Evolutionary conservation across 148 eudicot species (phyloP).

Genomic region (Talinum fruticosum): DNA sequence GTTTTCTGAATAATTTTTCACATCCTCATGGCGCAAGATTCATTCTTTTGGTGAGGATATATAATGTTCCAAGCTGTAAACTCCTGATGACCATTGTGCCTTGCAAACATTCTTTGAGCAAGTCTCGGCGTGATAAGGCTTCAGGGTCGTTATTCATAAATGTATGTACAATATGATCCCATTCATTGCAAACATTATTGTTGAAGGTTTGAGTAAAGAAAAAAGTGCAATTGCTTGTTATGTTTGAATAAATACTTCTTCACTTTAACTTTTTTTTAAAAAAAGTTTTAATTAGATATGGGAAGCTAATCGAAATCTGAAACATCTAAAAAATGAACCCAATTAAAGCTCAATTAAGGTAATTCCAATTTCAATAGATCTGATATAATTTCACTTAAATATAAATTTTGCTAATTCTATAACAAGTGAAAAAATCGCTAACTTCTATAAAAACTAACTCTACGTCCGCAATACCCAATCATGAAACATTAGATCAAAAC

Average conservation of each 20-base stretch:
- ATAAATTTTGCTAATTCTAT: too few relatives aligned
- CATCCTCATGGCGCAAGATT: constrained; percentile 9
- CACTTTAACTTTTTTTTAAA: not conserved
- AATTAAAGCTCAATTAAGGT: not conserved
- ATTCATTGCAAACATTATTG: constrained; percentile 4
- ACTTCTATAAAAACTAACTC: too few relatives aligned
- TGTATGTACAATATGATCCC: constrained; percentile 10
- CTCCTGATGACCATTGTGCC: not conserved
- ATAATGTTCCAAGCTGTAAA: not conserved
- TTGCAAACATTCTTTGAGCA: not conserved
- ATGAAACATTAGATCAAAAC: too few relatives aligned
- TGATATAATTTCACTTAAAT: not conserved
- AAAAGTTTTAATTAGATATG: not conserved
- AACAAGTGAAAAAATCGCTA: too few relatives aligned
- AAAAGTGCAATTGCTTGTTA: not conserved
- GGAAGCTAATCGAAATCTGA: not conserved
- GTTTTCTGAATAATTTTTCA: constrained; percentile 25
- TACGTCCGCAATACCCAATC: too few relatives aligned
- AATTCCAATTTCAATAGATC: not conserved
- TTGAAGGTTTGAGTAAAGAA: not conserved
- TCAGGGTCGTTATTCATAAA: not conserved
- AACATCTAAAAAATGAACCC: not conserved
- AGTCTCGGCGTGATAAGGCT: not conserved
- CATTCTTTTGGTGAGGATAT: constrained; percentile 15
- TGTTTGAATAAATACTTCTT: not conserved